Evolutionary conservation across 345 rosid species (phyloP).

Genomic region (Mallotus nudiflorus): DNA sequence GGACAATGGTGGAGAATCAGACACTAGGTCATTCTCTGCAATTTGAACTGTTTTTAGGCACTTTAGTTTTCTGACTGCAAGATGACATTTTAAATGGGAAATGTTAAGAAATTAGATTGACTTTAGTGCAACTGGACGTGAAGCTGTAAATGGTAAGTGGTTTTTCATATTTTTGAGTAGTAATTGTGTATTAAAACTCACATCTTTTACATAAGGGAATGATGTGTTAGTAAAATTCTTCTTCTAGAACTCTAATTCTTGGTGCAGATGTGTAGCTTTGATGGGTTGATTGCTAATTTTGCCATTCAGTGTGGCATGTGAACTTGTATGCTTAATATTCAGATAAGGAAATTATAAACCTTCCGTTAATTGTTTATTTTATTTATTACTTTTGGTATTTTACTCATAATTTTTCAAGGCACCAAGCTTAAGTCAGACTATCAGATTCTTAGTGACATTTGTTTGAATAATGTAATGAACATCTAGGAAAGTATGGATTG

Average conservation of each 20-base stretch:
- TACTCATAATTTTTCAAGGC: background rate
- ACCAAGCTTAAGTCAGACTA: background rate
- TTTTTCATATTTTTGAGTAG: background rate
- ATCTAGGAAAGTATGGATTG: background rate
- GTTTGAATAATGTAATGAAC: background rate
- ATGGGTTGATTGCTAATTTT: background rate
- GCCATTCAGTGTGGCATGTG: background rate
- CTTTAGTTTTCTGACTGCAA: background rate
- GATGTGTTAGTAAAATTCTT: background rate
- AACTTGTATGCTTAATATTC: background rate
- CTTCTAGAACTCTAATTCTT: background rate
- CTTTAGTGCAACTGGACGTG: background rate
- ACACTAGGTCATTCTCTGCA: background rate
- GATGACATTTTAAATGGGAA: background rate
- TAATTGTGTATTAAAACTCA: background rate
- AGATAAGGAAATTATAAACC: background rate
- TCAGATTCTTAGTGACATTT: too few species aligned
- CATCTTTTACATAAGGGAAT: background rate
- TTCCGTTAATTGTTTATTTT: background rate
- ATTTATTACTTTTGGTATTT: background rate
- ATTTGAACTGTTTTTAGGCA: slow-evolving; percentile 7
- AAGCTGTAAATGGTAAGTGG: background rate
- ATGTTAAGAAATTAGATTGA: background rate
- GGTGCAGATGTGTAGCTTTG: background rate
- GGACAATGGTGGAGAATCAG: background rate